Base-by-base conservation (phyloP, 73 alveolate genomes). In the Tetrahymena malaccensis region DNA sequence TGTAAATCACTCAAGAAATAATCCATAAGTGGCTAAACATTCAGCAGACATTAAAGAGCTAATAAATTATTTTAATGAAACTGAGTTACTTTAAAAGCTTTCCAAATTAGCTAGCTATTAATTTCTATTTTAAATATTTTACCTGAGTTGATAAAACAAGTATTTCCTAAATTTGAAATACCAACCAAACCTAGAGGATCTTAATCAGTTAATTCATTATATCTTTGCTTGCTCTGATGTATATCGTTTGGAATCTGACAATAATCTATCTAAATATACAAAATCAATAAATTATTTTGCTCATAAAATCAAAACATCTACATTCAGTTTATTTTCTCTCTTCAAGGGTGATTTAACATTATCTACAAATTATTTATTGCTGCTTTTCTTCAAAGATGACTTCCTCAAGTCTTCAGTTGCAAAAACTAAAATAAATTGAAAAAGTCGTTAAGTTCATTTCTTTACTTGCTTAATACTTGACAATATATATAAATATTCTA, bases 121-220 rank as follows among this genome's bases (percentile, higher is more conserved):
- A 9, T 99, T 99, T 94, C 96, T 95, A 40, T 98, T 98, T 83
- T 99, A 95, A n/a, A 98, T 97, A 96, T 98, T 98, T 57, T 97
- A 96, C 99, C 99, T 94, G 99, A 98, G 96, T 99, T 99, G 98
- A 99, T 98, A 97, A 97, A 99, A 97, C 99, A 99, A 22, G 99
- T 99, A 96, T 99, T 99, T 93, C 99, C 99, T 94, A 99, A 94
- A 98, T 99, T 99, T 85, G 94, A 93, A 21, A 99, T 95, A 4
- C 99, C 99, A 9, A 97, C 99, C 70, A 96, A 94, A 9, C 99
- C 99, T 93, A 31, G 31, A 27, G 89, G 89, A n/a, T 70, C 89
- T 70, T 70, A 70, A 22, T 70, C 89, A 10, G 17, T 22, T 22
- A 70, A n/a, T 31, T 70, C 89, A 70, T 70, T 70, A 70, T 70